These are phyloP conservation scores for Ogataea wickerhamii DNA, from an alignment of 805 yeast species.

Conservation along the genomic window DNA sequence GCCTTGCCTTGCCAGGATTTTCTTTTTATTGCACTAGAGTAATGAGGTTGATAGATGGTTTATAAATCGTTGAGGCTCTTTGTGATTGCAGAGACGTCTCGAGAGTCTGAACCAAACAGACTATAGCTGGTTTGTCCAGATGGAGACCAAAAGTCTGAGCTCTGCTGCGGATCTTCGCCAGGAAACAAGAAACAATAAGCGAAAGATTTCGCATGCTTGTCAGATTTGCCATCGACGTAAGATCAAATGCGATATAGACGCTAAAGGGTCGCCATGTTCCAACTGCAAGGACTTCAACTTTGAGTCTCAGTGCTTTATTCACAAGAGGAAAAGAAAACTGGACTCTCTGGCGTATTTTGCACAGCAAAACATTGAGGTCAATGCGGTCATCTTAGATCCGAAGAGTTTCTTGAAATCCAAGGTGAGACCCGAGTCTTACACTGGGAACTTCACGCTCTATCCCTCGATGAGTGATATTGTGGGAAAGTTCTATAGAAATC, in stretches of 20 bases:
- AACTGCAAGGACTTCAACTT: conserved; percentile 65
- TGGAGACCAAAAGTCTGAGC: no score
- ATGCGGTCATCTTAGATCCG: conserved; percentile 13
- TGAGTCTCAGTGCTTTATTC: conserved; percentile 64
- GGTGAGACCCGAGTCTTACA: conserved; percentile 7
- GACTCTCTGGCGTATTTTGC: conserved; percentile 14
- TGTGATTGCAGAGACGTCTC: no score
- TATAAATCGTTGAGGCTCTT: no score
- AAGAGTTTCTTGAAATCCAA: conserved; percentile 9
- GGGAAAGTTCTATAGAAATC: conserved; percentile 11
- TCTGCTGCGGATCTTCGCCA: no score
- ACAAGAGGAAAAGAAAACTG: conserved; percentile 36
- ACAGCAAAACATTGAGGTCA: conserved; percentile 12
- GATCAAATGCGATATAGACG: conserved; percentile 70
- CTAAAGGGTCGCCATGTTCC: conserved; percentile 47
- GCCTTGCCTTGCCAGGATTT: no score
- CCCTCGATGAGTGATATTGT: conserved; percentile 11
- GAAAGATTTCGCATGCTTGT: conserved; percentile 51
- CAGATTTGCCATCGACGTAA: conserved; percentile 69
- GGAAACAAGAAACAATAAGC: conserved; percentile 4
- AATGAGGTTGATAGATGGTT: no score
- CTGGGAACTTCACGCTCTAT: conserved; percentile 6
- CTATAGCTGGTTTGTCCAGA: no score
- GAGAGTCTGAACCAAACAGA: no score
- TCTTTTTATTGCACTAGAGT: no score